These are phyloP conservation scores for Penicillium simplicissimum DNA, from an alignment of 495 filamentous ascomycete species.

Conservation along the genomic window DNA sequence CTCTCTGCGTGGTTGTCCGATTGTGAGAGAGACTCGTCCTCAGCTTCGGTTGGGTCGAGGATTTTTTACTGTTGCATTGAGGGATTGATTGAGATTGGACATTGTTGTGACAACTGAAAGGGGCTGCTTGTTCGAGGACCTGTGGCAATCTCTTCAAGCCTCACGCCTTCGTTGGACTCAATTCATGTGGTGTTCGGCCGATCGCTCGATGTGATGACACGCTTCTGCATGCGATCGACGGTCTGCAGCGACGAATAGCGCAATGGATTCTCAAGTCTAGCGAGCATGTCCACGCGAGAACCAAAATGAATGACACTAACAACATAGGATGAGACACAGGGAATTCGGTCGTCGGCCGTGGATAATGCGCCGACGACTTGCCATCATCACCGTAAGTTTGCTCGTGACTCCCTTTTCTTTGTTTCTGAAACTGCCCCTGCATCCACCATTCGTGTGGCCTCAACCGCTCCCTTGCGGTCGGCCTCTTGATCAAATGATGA, in stretches of 20 bases:
- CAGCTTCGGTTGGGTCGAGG: background rate
- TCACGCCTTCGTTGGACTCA: background rate
- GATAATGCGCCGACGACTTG: background rate
- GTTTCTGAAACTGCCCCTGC: background rate
- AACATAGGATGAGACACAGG: no score
- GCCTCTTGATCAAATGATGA: conserved; percentile 59
- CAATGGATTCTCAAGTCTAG: background rate
- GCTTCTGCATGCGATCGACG: background rate
- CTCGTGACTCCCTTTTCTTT: background rate
- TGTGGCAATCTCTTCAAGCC: background rate
- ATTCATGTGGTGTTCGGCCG: background rate
- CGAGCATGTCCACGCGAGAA: background rate
- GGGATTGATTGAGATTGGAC: background rate
- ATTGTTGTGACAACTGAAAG: background rate
- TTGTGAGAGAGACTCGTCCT: background rate
- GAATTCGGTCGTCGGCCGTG: background rate
- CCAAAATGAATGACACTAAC: no score
- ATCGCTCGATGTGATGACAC: background rate
- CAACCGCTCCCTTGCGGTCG: background rate
- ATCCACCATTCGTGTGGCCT: background rate
- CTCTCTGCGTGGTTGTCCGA: background rate
- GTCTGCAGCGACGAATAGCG: background rate
- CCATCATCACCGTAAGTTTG: background rate
- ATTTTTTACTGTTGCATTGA: background rate
- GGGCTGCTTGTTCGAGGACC: background rate